Evolutionary conservation across 2,329 filamentous ascomycete species (phyloP), one percentile per base, ranked within the genome.

Genomic region (Amauroascus niger): DNA sequence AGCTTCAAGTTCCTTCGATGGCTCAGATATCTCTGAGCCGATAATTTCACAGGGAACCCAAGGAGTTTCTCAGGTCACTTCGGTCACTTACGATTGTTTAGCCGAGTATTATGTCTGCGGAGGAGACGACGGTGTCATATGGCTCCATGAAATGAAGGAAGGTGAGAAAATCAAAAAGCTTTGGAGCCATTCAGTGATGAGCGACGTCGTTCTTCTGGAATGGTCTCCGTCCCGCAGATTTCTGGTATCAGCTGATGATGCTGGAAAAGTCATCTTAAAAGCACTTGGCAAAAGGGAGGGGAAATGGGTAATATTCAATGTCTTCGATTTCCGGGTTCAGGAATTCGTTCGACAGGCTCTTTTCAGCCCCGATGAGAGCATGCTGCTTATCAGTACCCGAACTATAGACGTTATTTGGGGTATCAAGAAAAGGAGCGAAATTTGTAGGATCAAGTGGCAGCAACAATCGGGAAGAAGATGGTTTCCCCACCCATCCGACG

Each of bases 81-180:
- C 55, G 5, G 14, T 54, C 8, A 30, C 45, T 3, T 54, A 28
- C 28, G 54, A 49, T 18, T 24, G 41, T 33, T 28, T 18, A 14
- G 16, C n/a, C 11, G 22, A 28, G 11, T 60, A 57, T 53, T 64
- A 58, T 45, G 61, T 60, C 46, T 56, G 40, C 44, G 62, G 62
- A n/a, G 58, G 51, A 47, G 60, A 63, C 6, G 57, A 61, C 53
- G 62, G 62, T 9, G 52, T 47, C 20, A 57, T 64, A 16, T 40
- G 33, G 26, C 56, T 63, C 9, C 54, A 59, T 32, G 55, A 59
- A 16, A 49, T 44, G 14, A 37, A 47, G 30, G 45, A 45, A 3
- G 53, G 45, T 1, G 14, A 50, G 14, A 53, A 30, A 16, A 47
- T 53, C 26, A 46, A 43, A 30, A 52, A 52, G n/a, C 24, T 58